Evolutionary conservation across 176 grass and related monocot genomes (phyloP), one percentile per base, ranked within the genome.

Genomic region (Carex pumila): DNA sequence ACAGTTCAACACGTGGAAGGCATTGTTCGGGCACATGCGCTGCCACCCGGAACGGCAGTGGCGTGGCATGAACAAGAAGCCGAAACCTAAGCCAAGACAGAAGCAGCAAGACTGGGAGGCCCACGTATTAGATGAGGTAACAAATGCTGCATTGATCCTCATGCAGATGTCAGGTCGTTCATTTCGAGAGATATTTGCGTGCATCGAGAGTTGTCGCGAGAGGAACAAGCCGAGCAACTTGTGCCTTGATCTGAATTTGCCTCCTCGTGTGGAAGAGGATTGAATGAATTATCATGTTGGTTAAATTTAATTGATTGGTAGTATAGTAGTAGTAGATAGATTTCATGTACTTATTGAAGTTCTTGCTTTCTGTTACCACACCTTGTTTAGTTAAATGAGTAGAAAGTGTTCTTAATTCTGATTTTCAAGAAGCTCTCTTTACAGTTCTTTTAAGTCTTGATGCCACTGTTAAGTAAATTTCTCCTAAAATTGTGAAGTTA

Each of bases 11-110:
- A 87, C 89, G 25, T 84, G 73, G 85, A 90, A 87, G 75, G 89
- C 89, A 31, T 64, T 90, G 32, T 87, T 87, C 19, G 89, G 89
- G 30, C 89, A 90, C 85, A 90, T 90, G 89, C 81, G 89, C 5
- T 90, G 85, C 85, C 89, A 90, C 76, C 89, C 89, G 0, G 89
- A 90, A 82, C 82, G 89, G 6, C 55, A 81, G 49, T 90, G 89
- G 89, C 85, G 89, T 36, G 89, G 89, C 66, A 90, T 90, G 70
- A 90, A 73, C 45, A 83, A 76, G 47, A 76, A 76, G 79, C 10
- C 58, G 79, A 12, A 50, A 50, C 47, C 77, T 22, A 7, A 71
- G 73, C 34, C 25, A 37, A 78, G 50, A 65, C 17, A 81, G 77
- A 14, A 15, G 55, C 30, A 50, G n/a, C 41, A 50, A 50, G 43